Base-by-base conservation (phyloP, 371 early-diverging fungal genomes). In the Lichtheimia hyalospora region DNA sequence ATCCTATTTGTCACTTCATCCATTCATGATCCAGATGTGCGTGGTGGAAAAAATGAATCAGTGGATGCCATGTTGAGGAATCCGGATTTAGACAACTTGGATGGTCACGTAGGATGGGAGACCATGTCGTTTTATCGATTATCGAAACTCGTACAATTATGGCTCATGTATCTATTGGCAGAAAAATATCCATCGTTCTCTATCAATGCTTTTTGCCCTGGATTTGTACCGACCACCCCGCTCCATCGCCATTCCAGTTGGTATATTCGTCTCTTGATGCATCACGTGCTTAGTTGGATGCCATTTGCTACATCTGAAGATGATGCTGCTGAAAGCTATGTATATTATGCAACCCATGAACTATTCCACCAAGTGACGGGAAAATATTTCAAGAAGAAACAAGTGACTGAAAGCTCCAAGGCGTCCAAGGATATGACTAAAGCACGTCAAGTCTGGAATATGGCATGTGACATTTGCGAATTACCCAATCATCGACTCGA, bases 221-320 rank as follows among this genome's bases (percentile, higher is more conserved):
- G 77, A 24, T 77, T 77, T 68, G 77, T 77, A 8, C 77, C 77
- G 21, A 61, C 70, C 1, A 77, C 77, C 10, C 61, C 43, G 14
- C 59, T 77, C n/a, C 58, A 60, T 24, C 72, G 77, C 8, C 50
- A 69, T 16, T 63, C 71, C 4, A 28, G 57, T 6, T 65, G 60
- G 27, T 1, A 64, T 1, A 8, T 62, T 8, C 59, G 60, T 20
- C 10, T 70, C n/a, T 10, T 68, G 6, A 64, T 77, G 62, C 62
- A 57, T 5, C 40, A 60, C 51, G 41, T 67, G 13, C 10, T 67
- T 1, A 20, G 56, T 6, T 49, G 49, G 3, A 62, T 70, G 52
- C 60, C 61, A 25, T 74, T 77, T 54, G 58, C 72, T 1, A 62
- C 60, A 2, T 64, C 65, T 3, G 72, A 71, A 49, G 62, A 74